Conservation (phyloP, 148 eudicot species). For the Spergularia bocconei region DNA sequence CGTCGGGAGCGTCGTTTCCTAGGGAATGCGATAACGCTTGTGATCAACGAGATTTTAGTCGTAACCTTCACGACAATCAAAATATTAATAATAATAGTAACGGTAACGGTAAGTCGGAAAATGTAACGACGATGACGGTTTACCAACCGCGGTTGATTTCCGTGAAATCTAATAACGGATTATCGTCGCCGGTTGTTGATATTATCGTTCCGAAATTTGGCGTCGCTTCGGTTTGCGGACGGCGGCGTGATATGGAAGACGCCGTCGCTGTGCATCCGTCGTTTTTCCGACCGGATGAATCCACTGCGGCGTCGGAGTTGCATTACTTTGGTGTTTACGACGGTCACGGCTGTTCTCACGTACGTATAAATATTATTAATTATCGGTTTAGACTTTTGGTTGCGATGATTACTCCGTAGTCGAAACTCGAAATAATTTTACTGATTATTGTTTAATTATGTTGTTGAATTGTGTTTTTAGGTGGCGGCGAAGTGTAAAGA, state of each 20-base stretch:
- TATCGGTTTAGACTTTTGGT: too few relatives aligned
- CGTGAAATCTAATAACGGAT: neutral
- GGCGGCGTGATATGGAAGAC: constrained; percentile 79
- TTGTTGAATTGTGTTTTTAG: constrained; percentile 1
- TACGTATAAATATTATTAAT: constrained; percentile 18
- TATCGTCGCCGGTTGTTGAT: neutral
- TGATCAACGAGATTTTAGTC: too few relatives aligned
- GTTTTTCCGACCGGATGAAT: constrained; percentile 24
- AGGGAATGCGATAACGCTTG: constrained; percentile 18
- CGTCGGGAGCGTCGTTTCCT: constrained; percentile 13
- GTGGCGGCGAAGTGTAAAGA: constrained; percentile 39
- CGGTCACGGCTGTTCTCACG: constrained; percentile 91
- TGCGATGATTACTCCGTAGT: too few relatives aligned
- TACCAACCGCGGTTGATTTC: neutral
- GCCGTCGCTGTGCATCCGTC: constrained; percentile 67
- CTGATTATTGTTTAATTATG: too few relatives aligned
- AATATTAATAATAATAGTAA: too few relatives aligned
- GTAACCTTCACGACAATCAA: too few relatives aligned
- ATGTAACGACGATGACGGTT: neutral
- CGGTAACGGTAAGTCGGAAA: neutral
- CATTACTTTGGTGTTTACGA: constrained; percentile 81
- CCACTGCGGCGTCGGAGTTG: constrained; percentile 1
- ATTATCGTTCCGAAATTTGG: constrained; percentile 52
- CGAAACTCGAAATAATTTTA: too few relatives aligned
- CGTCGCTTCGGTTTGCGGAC: constrained; percentile 61